A percentile compares a stretch with the other conserved stretches of the same genome.
Evolutionary conservation across 164 flowering plant genomes (phyloP).

Genomic region (Kalanchoe fedtschenkoi): DNA sequence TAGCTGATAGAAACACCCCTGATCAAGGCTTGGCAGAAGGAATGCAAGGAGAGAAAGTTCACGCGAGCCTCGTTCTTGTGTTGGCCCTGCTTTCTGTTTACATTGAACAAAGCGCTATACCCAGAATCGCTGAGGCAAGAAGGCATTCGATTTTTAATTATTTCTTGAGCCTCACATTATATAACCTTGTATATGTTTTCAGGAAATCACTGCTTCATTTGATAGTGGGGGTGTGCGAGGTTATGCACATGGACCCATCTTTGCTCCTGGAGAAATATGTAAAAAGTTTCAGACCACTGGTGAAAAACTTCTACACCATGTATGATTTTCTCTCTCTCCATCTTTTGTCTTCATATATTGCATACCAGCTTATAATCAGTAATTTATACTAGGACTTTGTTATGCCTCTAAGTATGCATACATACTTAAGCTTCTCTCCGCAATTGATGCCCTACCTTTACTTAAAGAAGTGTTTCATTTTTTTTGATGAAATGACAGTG

Average conservation of each 20-base stretch:
- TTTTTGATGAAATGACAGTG: no score
- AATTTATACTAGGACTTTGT: background rate
- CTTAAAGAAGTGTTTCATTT: background rate
- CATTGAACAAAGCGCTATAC: conserved; percentile 85
- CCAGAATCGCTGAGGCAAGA: conserved; percentile 89
- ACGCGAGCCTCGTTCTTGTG: conserved; percentile 72
- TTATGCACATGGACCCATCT: conserved; percentile 77
- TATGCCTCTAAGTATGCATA: background rate
- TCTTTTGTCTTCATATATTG: background rate
- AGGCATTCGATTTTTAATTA: background rate
- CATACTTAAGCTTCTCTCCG: background rate
- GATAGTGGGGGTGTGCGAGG: conserved; percentile 76
- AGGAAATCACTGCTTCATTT: conserved; percentile 91
- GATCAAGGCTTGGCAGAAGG: conserved; percentile 40
- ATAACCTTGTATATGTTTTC: conserved; percentile 7
- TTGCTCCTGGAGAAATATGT: conserved; percentile 93
- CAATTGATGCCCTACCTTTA: no score
- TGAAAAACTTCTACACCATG: conserved; percentile 83
- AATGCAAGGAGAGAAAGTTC: conserved; percentile 48
- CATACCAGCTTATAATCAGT: background rate
- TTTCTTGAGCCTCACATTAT: background rate
- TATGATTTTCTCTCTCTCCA: conserved; percentile 18
- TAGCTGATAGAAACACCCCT: conserved; percentile 47
- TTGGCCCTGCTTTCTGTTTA: conserved; percentile 78
- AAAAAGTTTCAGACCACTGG: conserved; percentile 65